A percentile compares a stretch with the other conserved stretches of the same genome.
Evolutionary conservation across 176 grass and related monocot genomes (phyloP).

Genomic region (Oryza coarctata): DNA sequence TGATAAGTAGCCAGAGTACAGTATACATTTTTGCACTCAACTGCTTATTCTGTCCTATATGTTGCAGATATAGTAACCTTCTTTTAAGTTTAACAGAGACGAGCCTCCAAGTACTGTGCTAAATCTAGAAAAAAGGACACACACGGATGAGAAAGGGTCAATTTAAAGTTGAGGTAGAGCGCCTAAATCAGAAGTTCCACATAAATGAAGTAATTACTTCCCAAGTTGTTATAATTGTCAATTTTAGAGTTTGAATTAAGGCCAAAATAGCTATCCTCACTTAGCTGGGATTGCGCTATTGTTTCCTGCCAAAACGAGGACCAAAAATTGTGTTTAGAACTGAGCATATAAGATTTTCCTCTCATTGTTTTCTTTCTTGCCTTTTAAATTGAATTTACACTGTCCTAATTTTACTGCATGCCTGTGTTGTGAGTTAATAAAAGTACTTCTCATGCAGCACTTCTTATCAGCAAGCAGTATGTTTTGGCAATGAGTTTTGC

Average conservation of each 20-base stretch:
- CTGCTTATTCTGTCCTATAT: background rate
- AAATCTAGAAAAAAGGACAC: background rate
- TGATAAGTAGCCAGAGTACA: background rate
- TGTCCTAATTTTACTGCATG: slow-evolving; percentile 16
- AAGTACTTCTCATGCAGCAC: slow-evolving; percentile 60
- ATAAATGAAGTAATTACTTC: background rate
- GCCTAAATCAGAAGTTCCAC: background rate
- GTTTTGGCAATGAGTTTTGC: slow-evolving; percentile 76
- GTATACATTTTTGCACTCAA: background rate
- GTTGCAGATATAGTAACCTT: background rate
- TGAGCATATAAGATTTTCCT: background rate
- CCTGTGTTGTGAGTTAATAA: slow-evolving; percentile 15
- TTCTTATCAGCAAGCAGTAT: slow-evolving; percentile 95
- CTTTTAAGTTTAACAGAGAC: background rate
- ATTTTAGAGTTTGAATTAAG: background rate
- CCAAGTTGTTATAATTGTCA: background rate
- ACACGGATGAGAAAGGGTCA: background rate
- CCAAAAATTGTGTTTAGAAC: background rate
- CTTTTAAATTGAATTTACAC: slow-evolving; percentile 17
- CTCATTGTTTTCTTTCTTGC: slow-evolving; percentile 14
- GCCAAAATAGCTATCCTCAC: slow-evolving; percentile 11
- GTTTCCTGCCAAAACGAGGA: background rate
- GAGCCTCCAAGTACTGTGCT: background rate
- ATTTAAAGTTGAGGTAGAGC: background rate
- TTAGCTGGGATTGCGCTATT: background rate